Percentiles rank a stretch among this genome's conserved stretches.
phyloP scores from a whole-genome alignment of 495 filamentous ascomycete genomes.

The Hyphodiscus hymeniophilus region DNA sequence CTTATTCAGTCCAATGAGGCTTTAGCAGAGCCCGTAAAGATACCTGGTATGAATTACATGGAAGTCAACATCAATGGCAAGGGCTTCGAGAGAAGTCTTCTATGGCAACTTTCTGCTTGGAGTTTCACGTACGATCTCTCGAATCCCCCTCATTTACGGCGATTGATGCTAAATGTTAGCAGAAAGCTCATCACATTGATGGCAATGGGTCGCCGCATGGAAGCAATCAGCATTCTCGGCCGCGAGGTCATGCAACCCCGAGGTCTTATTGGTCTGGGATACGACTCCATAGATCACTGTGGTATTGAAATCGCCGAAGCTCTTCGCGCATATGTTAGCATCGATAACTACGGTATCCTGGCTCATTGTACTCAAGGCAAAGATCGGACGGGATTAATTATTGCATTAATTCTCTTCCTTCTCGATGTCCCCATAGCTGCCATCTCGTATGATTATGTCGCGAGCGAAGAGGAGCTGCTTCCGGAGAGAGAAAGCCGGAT shows the following conservation, averaged over 20 bases:
- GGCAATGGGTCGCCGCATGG: conserved; percentile 54
- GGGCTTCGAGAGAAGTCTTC: conserved; percentile 57
- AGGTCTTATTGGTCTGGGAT: conserved; percentile 58
- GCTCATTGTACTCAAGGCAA: conserved; percentile 87
- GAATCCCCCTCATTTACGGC: conserved; percentile 60
- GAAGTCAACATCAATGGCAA: conserved; percentile 67
- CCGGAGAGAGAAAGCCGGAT: conserved; percentile 54
- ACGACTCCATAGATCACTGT: conserved; percentile 56
- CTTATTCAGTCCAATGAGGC: conserved; percentile 33
- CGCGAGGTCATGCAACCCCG: conserved; percentile 57
- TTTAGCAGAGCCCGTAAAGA: conserved; percentile 39
- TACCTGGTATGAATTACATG: conserved; percentile 50
- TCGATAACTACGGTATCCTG: conserved; percentile 32
- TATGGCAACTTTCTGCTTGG: conserved; percentile 60
- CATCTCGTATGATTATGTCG: conserved; percentile 56
- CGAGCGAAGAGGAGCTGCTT: conserved; percentile 49
- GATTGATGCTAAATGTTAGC: conserved; percentile 53
- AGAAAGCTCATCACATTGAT: conserved; percentile 50
- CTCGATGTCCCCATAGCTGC: conserved; percentile 45
- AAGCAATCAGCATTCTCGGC: conserved; percentile 59
- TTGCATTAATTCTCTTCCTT: conserved; percentile 55
- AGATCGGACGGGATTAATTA: conserved; percentile 69
- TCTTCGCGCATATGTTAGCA: conserved; percentile 15
- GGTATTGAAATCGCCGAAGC: conserved; percentile 51
- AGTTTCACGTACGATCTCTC: conserved; percentile 42